Percentiles rank a stretch among this genome's conserved stretches.
Conservation (phyloP, 106 monocot species). For the Phalaenopsis aphrodite region DNA sequence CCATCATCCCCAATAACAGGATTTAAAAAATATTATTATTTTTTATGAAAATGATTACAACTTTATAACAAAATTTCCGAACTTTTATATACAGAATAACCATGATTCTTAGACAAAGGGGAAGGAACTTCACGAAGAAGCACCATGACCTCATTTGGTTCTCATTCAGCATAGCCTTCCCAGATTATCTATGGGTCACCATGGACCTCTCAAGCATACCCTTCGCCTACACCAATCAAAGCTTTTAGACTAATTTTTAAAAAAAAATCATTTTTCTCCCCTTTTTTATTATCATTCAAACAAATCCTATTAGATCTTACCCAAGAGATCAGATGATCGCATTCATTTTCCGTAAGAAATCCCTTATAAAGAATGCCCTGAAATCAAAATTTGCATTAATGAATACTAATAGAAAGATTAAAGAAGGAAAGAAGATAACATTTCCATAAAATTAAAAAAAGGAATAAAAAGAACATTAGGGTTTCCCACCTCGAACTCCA, state of each 20-base stretch:
- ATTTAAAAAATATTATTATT: too few species aligned
- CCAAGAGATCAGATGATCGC: constrained; percentile 19
- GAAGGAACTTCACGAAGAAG: background rate
- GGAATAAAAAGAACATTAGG: background rate
- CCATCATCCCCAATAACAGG: too few species aligned
- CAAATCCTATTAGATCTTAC: constrained; percentile 3
- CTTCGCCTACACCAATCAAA: too few species aligned
- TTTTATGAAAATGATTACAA: too few species aligned
- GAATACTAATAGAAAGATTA: background rate
- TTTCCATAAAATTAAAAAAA: too few species aligned
- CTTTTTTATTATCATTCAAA: background rate
- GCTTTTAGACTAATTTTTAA: too few species aligned
- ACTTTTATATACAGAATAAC: too few species aligned
- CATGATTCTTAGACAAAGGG: constrained; percentile 6
- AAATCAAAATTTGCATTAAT: background rate
- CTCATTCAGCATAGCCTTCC: background rate
- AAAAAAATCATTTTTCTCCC: too few species aligned
- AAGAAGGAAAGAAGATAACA: too few species aligned
- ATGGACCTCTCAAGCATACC: background rate
- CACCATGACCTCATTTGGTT: background rate
- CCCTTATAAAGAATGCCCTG: constrained; percentile 26
- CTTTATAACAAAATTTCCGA: too few species aligned
- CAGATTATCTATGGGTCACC: background rate
- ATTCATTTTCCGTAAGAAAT: constrained; percentile 25
- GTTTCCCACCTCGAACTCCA: constrained; percentile 2